These are phyloP conservation scores for Drosera spatulata DNA, from an alignment of 179 eudicot species.

Conservation along the genomic window DNA sequence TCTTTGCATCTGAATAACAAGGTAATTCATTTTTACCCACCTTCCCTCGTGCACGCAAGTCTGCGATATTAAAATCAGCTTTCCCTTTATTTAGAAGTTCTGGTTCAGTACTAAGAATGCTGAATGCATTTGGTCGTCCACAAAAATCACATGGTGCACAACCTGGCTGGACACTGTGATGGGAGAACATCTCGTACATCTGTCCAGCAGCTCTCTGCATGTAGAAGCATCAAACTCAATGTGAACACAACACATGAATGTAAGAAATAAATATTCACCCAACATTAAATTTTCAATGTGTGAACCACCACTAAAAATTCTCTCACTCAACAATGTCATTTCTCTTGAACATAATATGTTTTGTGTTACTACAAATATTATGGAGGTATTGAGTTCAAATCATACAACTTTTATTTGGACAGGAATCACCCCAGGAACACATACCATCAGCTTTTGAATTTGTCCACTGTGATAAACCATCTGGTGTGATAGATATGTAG, in stretches of 20 bases:
- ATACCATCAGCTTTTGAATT: slow-evolving; percentile 75
- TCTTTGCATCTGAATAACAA: neutral
- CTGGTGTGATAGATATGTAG: slow-evolving; percentile 77
- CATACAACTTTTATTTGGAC: too few relatives aligned
- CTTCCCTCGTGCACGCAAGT: slow-evolving; percentile 20
- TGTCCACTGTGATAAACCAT: slow-evolving; percentile 62
- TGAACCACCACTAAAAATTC: too few relatives aligned
- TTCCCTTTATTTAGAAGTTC: slow-evolving; percentile 14
- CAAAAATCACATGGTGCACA: slow-evolving; percentile 18
- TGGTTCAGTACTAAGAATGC: slow-evolving; percentile 18
- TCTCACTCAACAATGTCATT: too few relatives aligned
- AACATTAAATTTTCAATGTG: too few relatives aligned
- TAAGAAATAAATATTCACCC: neutral
- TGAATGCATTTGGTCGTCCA: slow-evolving; percentile 18
- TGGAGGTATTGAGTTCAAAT: too few relatives aligned
- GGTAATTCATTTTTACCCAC: slow-evolving; percentile 8
- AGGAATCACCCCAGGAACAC: slow-evolving; percentile 11
- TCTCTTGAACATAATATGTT: too few relatives aligned
- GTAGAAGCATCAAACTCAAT: neutral
- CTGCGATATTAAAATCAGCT: slow-evolving; percentile 7
- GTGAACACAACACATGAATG: neutral
- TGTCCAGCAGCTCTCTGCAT: slow-evolving; percentile 27
- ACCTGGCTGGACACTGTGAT: slow-evolving; percentile 8
- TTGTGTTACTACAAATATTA: too few relatives aligned
- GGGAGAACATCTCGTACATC: slow-evolving; percentile 27